Evolutionary conservation across 176 grass and related monocot genomes (phyloP).

Genomic region (Cocos nucifera): DNA sequence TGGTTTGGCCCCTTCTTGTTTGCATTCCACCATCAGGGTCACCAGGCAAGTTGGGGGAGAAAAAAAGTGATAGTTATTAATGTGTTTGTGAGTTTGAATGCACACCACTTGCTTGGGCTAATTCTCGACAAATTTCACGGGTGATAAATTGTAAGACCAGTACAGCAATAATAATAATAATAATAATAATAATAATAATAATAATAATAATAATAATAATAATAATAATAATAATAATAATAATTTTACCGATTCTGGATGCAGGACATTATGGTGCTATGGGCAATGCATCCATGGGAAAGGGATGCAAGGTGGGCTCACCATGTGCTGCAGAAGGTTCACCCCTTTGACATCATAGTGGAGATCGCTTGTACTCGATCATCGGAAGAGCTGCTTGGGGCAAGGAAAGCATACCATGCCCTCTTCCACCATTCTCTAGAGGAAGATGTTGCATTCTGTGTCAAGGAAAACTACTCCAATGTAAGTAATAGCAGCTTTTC

Average conservation of each 20-base stretch:
- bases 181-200: too few relatives aligned
- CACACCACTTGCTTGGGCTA: too few relatives aligned
- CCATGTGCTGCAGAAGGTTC: slow-evolving; percentile 59
- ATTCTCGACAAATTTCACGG: too few relatives aligned
- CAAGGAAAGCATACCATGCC: slow-evolving; percentile 61
- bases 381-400: slow-evolving; percentile 74
- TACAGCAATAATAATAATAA: too few relatives aligned
- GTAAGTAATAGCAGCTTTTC: slow-evolving; percentile 22
- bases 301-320: slow-evolving; percentile 69
- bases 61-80: too few relatives aligned
- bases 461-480: slow-evolving; percentile 54
- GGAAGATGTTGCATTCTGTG: slow-evolving; percentile 74
- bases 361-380: slow-evolving; percentile 77
- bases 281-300: slow-evolving; percentile 95
- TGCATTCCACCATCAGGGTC: too few relatives aligned
- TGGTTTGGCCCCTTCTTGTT: too few relatives aligned
- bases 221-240: too few relatives aligned
- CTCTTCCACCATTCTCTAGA: slow-evolving; percentile 88
- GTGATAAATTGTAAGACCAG: too few relatives aligned
- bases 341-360: slow-evolving; percentile 45
- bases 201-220: too few relatives aligned
- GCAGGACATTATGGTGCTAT: slow-evolving; percentile 66
- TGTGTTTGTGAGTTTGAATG: too few relatives aligned
- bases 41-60: too few relatives aligned
- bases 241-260: not conserved